phyloP scores from a whole-genome alignment of 2,329 filamentous ascomycete species.

The Aureobasidium sp. region DNA sequence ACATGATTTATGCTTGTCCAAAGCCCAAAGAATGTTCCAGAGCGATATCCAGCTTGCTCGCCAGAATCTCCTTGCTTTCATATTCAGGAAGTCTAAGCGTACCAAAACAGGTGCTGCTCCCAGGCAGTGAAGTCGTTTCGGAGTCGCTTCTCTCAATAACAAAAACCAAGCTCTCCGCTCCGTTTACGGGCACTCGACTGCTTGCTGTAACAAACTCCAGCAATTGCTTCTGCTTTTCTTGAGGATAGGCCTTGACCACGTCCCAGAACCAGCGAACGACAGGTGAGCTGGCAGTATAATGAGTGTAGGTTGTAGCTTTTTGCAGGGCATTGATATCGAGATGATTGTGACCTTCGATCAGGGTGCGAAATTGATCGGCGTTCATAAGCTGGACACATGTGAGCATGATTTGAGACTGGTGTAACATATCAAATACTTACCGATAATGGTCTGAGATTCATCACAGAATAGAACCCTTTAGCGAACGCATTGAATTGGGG shows the following conservation, averaged over 20 bases:
- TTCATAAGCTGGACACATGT: slow-evolving; percentile 48
- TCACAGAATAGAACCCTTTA: slow-evolving; percentile 68
- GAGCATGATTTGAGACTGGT: background rate
- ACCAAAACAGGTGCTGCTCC: slow-evolving; percentile 88
- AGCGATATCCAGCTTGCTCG: slow-evolving; percentile 71
- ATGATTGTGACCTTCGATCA: slow-evolving; percentile 75
- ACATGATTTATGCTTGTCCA: slow-evolving; percentile 14
- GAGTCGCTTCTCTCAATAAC: slow-evolving; percentile 70
- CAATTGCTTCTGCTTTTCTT: slow-evolving; percentile 63
- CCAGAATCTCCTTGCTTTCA: slow-evolving; percentile 57
- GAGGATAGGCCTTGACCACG: slow-evolving; percentile 60
- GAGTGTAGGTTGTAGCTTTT: slow-evolving; percentile 67
- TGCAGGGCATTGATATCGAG: slow-evolving; percentile 71
- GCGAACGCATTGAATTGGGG: slow-evolving; percentile 75
- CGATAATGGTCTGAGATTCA: slow-evolving; percentile 59
- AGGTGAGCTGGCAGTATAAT: slow-evolving; percentile 62
- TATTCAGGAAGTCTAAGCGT: slow-evolving; percentile 83
- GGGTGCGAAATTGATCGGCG: slow-evolving; percentile 59
- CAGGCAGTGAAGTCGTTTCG: slow-evolving; percentile 59
- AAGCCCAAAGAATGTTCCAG: slow-evolving; percentile 55
- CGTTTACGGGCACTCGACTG: slow-evolving; percentile 81
- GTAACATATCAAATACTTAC: background rate
- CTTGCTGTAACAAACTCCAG: slow-evolving; percentile 93
- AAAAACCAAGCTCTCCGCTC: slow-evolving; percentile 74
- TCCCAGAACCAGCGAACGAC: slow-evolving; percentile 78